Conservation (phyloP, 208 protist genomes). For the Leishmania major region DNA sequence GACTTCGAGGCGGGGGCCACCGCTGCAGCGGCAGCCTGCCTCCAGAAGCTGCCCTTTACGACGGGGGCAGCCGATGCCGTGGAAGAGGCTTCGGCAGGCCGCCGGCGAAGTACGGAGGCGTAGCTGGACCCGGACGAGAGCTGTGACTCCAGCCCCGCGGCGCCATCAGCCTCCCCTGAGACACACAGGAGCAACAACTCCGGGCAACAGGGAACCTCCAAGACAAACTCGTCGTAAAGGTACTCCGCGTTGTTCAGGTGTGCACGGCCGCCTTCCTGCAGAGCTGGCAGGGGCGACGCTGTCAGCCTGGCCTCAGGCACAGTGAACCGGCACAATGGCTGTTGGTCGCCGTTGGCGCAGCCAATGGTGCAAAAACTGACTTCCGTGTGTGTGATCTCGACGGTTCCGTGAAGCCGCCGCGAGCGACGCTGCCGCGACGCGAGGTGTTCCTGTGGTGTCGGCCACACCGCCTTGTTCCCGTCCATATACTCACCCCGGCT, state of each 20-base stretch:
- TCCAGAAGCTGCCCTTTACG: neutral
- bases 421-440: neutral
- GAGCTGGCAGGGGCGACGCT: conserved; percentile 2
- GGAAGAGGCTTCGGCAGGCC: neutral
- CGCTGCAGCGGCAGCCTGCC: neutral
- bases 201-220: conserved; percentile 18
- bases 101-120: neutral
- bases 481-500: conserved; percentile 1
- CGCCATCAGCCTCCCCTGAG: neutral
- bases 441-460: neutral
- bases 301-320: conserved; percentile 19
- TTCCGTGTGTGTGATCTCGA: conserved; percentile 18
- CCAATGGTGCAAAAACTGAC: neutral
- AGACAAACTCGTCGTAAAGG: conserved; percentile 6
- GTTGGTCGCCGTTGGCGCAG: neutral
- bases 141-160: too few species aligned
- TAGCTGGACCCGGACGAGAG: neutral
- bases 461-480: neutral
- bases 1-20: too few species aligned
- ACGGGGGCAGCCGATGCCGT: neutral
- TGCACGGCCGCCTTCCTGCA: neutral
- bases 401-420: conserved; percentile 3
- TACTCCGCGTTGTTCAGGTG: neutral
- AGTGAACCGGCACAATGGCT: conserved; percentile 19
- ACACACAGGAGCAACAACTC: conserved; percentile 11